These are phyloP conservation scores for Beta lomatogona DNA, from an alignment of 179 eudicot species.

Conservation along the genomic window DNA sequence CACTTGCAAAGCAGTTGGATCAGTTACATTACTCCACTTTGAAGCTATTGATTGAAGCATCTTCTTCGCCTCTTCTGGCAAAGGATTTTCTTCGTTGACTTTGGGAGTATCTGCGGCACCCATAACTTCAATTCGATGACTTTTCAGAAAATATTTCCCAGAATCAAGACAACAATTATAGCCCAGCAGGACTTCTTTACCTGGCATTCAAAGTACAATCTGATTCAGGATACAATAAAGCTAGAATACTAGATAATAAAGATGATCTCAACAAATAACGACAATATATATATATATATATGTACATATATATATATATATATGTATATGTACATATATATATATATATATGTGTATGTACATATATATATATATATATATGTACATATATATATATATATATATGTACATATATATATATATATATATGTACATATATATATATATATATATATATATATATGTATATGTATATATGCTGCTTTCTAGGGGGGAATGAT, in stretches of 20 bases:
- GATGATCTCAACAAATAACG: background rate
- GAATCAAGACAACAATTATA: slow-evolving; percentile 4
- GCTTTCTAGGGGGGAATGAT: background rate
- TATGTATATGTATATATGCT: background rate
- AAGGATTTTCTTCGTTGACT: slow-evolving; percentile 30
- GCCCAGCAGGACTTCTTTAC: background rate
- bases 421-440: background rate
- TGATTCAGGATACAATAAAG: background rate
- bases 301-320: background rate
- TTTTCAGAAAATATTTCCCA: slow-evolving; percentile 20
- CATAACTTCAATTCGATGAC: slow-evolving; percentile 24
- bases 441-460: background rate
- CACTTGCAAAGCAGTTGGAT: slow-evolving; percentile 57
- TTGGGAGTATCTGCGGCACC: slow-evolving; percentile 33
- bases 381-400: background rate
- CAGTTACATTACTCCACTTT: slow-evolving; percentile 60
- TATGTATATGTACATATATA: background rate
- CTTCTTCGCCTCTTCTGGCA: slow-evolving; percentile 60
- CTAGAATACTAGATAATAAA: background rate
- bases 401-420: background rate
- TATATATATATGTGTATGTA: background rate
- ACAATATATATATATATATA: background rate
- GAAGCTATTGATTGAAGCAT: slow-evolving; percentile 66
- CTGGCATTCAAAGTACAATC: background rate
- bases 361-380: background rate